Conservation (phyloP, 1,284 basidiomycete genomes). For the Naganishia liquefaciens region DNA sequence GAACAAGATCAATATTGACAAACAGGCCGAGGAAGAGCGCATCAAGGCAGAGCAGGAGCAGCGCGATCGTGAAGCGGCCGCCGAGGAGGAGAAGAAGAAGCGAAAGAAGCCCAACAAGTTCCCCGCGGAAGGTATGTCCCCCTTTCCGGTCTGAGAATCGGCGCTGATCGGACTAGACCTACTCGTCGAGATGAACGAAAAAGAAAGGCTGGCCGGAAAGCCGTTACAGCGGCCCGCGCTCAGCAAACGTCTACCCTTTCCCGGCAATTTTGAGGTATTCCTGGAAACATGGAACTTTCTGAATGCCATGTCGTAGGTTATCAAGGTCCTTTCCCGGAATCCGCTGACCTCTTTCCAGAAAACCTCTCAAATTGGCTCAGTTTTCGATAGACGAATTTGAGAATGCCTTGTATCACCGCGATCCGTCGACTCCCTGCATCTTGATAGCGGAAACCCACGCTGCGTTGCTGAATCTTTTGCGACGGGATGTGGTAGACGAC, state of each 20-base stretch:
- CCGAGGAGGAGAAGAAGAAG: constrained; percentile 62
- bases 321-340: not conserved
- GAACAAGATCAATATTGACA: constrained; percentile 37
- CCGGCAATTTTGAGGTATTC: constrained; percentile 77
- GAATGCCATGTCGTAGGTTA: constrained; percentile 79
- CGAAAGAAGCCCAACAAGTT: constrained; percentile 84
- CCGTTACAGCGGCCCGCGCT: constrained; percentile 66
- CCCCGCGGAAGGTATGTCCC: constrained; percentile 58
- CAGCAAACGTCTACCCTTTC: constrained; percentile 69
- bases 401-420: constrained; percentile 75
- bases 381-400: constrained; percentile 95
- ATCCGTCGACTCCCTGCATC: constrained; percentile 68
- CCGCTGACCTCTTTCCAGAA: constrained; percentile 56
- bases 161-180: constrained; percentile 66
- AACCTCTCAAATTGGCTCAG: constrained; percentile 82
- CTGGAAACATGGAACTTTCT: constrained; percentile 90
- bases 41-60: constrained; percentile 59
- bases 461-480: constrained; percentile 79
- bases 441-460: constrained; percentile 87
- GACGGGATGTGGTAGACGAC: constrained; percentile 63
- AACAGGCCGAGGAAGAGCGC: constrained; percentile 50
- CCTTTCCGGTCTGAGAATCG: not conserved
- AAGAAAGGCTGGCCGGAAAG: constrained; percentile 73
- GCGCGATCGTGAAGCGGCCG: constrained; percentile 38
- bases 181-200: constrained; percentile 71